Evolutionary conservation across 176 grass and related monocot genomes (phyloP), one percentile per base, ranked within the genome.

Genomic region (Lolium multiflorum): DNA sequence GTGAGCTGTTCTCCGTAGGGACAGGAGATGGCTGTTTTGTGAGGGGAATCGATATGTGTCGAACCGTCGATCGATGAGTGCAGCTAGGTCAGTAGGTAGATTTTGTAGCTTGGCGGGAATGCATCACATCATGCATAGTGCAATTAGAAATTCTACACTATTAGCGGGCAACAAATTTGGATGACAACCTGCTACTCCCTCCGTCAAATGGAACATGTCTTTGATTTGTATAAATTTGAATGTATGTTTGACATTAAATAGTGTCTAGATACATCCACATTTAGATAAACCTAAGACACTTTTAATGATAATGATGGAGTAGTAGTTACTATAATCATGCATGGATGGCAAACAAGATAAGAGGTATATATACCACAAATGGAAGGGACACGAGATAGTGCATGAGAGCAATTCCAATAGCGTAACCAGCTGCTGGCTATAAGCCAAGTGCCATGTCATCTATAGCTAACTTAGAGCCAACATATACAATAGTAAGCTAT

Each of bases 1-100:
- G 81, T 84, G 75, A 84, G 89, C 81, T 91, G 89, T 80, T 87
- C 61, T 67, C 76, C 48, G n/a, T 46, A 1, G 9, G 26, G 20
- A 68, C 5, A 69, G 39, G 51, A 2, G 25, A 74, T 31, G 57
- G 51, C 1, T 58, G 14, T 44, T 44, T 81, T 20, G 35, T 22
- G 37, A 58, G 7, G 28, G 4, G 20, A 57, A 70, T 24, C 37
- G 63, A 67, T 51, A 35, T 35, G 74, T 37, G 74, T 76, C 72
- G 72, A 75, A 15, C n/a, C 11, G 22, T 84, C 46, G 26, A 55
- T 77, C 66, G 28, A 11, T 48, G 14, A 3, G 9, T 28, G 50
- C 7, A 65, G 62, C 4, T 57, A 16, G 21, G 8, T 78, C 61
- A 44, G 2, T 49, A 15, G 11, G 43, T 16, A 15, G 46, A 51